phyloP scores from a whole-genome alignment of 2,329 filamentous ascomycete genomes.

The Aspergillus ochraceoroseus region DNA sequence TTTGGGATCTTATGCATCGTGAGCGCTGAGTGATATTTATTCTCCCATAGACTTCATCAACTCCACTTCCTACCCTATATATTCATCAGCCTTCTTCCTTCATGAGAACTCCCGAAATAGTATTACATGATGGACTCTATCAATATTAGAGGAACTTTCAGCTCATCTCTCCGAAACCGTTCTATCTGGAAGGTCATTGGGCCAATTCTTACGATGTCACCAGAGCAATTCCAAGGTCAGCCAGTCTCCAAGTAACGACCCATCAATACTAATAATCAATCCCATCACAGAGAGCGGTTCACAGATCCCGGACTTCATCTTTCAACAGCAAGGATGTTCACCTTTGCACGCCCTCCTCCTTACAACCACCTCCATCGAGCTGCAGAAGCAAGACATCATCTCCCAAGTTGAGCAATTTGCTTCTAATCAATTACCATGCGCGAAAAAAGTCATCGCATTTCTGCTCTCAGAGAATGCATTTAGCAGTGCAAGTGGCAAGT shows the following conservation, averaged over 20 bases:
- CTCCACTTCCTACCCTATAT: conserved; percentile 18
- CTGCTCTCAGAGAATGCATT: conserved; percentile 25
- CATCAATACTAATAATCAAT: neutral
- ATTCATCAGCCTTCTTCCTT: no score
- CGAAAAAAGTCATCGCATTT: conserved; percentile 21
- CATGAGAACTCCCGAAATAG: neutral
- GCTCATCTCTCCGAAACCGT: conserved; percentile 38
- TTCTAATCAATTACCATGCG: neutral
- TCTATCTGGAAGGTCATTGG: conserved; percentile 34
- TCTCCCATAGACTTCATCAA: conserved; percentile 13
- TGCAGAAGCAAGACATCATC: conserved; percentile 17
- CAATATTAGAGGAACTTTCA: conserved; percentile 32
- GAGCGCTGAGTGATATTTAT: conserved; percentile 3
- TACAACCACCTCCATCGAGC: conserved; percentile 18
- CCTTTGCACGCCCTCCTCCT: conserved; percentile 23
- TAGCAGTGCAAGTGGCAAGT: conserved; percentile 19
- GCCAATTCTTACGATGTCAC: conserved; percentile 18
- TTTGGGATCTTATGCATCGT: conserved; percentile 1
- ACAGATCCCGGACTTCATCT: conserved; percentile 21
- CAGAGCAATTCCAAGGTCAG: conserved; percentile 22
- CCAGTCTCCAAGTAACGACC: neutral
- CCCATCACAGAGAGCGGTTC: conserved; percentile 16
- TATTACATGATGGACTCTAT: conserved; percentile 4
- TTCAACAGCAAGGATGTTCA: conserved; percentile 7
- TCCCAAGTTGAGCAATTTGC: conserved; percentile 19